Conservation (phyloP, 257 asterid species). For the Solanum bulbocastanum region DNA sequence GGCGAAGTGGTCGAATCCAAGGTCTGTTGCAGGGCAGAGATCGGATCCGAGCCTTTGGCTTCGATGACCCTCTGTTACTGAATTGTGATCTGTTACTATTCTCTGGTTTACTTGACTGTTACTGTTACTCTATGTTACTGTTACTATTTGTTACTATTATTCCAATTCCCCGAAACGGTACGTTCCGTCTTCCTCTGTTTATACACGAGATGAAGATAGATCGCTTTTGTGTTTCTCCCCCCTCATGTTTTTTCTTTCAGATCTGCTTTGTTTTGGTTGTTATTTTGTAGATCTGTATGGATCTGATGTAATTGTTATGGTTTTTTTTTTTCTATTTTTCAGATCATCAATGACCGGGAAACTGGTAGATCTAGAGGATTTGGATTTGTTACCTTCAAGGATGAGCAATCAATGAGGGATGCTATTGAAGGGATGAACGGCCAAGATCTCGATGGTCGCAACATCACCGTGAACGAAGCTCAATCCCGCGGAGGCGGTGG, state of each 20-base stretch:
- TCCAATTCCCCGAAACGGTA: constrained; percentile 19
- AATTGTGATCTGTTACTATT: background rate
- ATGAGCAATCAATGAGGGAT: constrained; percentile 63
- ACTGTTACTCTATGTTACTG: background rate
- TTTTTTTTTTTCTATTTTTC: background rate
- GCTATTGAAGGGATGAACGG: constrained; percentile 90
- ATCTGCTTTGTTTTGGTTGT: background rate
- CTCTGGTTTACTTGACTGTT: background rate
- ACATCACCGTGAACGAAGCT: background rate
- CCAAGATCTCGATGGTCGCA: constrained; percentile 73
- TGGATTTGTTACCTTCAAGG: constrained; percentile 81
- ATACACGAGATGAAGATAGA: constrained; percentile 11
- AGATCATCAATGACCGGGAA: constrained; percentile 85
- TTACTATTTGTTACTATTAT: background rate
- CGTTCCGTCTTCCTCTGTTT: constrained; percentile 13
- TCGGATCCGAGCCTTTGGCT: constrained; percentile 20
- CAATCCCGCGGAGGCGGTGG: constrained; percentile 15
- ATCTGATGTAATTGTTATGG: background rate
- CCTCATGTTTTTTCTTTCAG: background rate
- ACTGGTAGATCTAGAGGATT: constrained; percentile 93
- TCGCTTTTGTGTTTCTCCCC: constrained; percentile 13
- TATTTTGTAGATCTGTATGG: background rate
- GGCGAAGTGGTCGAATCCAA: constrained; percentile 66
- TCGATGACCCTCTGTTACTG: constrained; percentile 9
- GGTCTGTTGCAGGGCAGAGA: constrained; percentile 33